Evolutionary conservation across 176 grass and related monocot species (phyloP).

Genomic region (Cocos nucifera): DNA sequence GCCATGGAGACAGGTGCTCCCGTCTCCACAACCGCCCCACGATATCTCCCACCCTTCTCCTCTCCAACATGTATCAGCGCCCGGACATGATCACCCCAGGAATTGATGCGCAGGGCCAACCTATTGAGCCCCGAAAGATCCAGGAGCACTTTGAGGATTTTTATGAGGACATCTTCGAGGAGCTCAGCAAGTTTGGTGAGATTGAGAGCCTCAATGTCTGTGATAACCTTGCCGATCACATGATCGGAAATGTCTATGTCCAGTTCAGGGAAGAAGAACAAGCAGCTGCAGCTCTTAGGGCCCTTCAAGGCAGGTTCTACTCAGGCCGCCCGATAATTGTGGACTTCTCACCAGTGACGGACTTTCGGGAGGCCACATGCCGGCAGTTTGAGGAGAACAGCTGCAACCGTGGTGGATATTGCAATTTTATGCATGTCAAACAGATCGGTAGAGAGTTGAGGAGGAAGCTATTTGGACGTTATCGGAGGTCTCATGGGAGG

Average conservation of each 20-base stretch:
- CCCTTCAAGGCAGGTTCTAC: constrained; percentile 18
- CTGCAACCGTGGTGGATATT: constrained; percentile 20
- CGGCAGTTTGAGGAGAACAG: constrained; percentile 17
- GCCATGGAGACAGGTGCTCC: constrained; percentile 19
- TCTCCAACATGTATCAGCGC: constrained; percentile 21
- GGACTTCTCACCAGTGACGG: constrained; percentile 8
- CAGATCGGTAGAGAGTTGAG: constrained; percentile 14
- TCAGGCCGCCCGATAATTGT: constrained; percentile 22
- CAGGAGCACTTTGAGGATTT: constrained; percentile 22
- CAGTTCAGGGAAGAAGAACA: constrained; percentile 19
- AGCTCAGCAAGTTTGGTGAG: constrained; percentile 21
- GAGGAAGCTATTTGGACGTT: constrained; percentile 13
- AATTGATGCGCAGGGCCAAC: constrained; percentile 12
- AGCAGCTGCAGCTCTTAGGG: constrained; percentile 12
- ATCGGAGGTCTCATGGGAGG: neutral
- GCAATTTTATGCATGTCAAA: constrained; percentile 25
- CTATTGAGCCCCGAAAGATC: constrained; percentile 12
- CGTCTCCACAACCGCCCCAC: constrained; percentile 21
- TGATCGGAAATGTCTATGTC: constrained; percentile 26
- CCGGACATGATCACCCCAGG: constrained; percentile 21
- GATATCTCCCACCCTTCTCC: constrained; percentile 17
- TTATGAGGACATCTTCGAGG: constrained; percentile 24
- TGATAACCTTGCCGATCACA: constrained; percentile 20
- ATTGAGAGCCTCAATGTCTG: constrained; percentile 18
- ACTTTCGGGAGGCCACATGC: constrained; percentile 19